Conservation (phyloP, 805 yeast genomes). For the Spathaspora girioi region DNA sequence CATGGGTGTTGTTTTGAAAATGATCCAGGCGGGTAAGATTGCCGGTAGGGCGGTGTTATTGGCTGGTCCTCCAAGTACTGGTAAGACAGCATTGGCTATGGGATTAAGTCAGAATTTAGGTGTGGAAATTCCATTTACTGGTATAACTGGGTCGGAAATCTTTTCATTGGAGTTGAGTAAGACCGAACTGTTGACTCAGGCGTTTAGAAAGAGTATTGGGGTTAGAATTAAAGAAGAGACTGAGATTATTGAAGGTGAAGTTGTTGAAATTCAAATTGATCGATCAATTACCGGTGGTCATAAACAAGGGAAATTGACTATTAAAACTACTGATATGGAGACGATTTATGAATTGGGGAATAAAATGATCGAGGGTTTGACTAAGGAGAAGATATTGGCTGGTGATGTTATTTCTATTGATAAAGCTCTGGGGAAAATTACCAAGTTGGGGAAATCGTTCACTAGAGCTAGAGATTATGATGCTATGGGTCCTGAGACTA, state of each 20-base stretch:
- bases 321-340: conserved; percentile 97
- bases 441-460: conserved; percentile 92
- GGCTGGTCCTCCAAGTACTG: conserved; percentile 99
- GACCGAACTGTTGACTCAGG: conserved; percentile 95
- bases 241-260: conserved; percentile 98
- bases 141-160: conserved; percentile 91
- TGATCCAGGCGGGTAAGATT: conserved; percentile 90
- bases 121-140: conserved; percentile 87
- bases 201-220: conserved; percentile 94
- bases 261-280: conserved; percentile 93
- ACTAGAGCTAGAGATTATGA: conserved; percentile 97
- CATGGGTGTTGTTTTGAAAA: conserved; percentile 88
- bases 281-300: conserved; percentile 95
- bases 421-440: conserved; percentile 90
- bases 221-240: conserved; percentile 94
- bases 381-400: conserved; percentile 92
- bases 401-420: conserved; percentile 97
- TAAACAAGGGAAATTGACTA: conserved; percentile 95
- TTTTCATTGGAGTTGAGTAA: conserved; percentile 89
- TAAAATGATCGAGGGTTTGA: conserved; percentile 90
- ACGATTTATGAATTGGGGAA: conserved; percentile 93
- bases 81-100: conserved; percentile 97
- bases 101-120: conserved; percentile 78
- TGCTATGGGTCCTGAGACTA: conserved; percentile 98
- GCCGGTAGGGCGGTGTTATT: conserved; percentile 95